A percentile compares a stretch with the other conserved stretches of the same genome.
phyloP scores from a whole-genome alignment of 1,139 yeast genomes.

The Sugiyamaella xylanicola region DNA sequence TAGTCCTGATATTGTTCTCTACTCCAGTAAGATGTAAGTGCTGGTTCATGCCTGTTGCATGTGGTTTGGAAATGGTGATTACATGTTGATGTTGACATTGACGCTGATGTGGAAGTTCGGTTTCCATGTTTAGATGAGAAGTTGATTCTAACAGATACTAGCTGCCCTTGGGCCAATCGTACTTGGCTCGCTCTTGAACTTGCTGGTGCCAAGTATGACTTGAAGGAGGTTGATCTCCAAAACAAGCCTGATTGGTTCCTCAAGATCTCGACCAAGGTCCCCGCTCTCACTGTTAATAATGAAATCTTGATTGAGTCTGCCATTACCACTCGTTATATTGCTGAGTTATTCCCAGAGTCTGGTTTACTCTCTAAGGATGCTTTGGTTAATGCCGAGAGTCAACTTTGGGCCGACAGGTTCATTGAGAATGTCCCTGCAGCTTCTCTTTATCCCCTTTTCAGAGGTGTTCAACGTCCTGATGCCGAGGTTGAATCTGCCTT shows the following conservation, averaged over 20 bases:
- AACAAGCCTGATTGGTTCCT: conserved; percentile 38
- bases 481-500: conserved; percentile 19
- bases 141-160: conserved; percentile 4
- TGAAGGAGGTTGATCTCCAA: conserved; percentile 32
- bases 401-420: conserved; percentile 34
- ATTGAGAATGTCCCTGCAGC: conserved; percentile 24
- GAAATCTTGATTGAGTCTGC: conserved; percentile 33
- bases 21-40: conserved; percentile 5
- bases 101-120: no score
- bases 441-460: conserved; percentile 16
- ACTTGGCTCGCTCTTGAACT: conserved; percentile 35
- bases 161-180: conserved; percentile 38
- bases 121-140: no score
- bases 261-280: conserved; percentile 35
- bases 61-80: background rate
- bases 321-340: conserved; percentile 32
- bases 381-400: conserved; percentile 31
- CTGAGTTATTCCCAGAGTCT: conserved; percentile 32
- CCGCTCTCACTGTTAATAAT: conserved; percentile 33
- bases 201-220: conserved; percentile 34
- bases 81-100: no score
- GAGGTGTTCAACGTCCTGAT: conserved; percentile 4
- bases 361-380: conserved; percentile 30
- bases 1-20: conserved; percentile 6
- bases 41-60: background rate